Evolutionary conservation across 345 rosid genomes (phyloP), one percentile per base, ranked within the genome.

Genomic region (Viola odorata): DNA sequence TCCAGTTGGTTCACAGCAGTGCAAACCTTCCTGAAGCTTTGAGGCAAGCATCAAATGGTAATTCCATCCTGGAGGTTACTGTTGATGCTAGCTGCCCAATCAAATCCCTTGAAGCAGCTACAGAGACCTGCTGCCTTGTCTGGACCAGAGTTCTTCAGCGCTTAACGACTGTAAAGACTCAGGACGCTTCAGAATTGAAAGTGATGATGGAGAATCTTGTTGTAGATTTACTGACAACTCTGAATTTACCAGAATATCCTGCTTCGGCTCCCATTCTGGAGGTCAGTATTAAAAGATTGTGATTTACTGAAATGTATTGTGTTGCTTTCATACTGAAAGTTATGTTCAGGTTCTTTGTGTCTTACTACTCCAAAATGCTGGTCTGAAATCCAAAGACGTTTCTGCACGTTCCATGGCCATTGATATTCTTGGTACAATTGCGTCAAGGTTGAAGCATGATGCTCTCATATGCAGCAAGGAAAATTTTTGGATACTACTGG

Each of bases 81-180:
- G 66, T 77, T 81, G 99, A 94, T 81, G 82, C 75, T 77, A 74
- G 73, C 75, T 85, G 84, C 63, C 73, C 80, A 37, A 77, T 68
- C 51, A 86, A 85, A 74, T 83, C 91, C 76, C 85, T 86, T 66
- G 97, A 91, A 71, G 90, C 92, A 41, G 79, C 81, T 55, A 89
- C 90, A 57, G 99, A 91, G 67, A 86, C 96, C 16, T 88, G 95
- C 70, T 91, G 97, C 67, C 92, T 88, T 73, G 88, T 94, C 77
- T 94, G 99, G 99, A 85, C 92, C 37, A 90, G 96, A 64, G 86
- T 94, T 57, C 96, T 94, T 73, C 95, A 91, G 82, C 95, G 97
- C 53, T 80, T 88, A 54, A 69, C 97, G 36, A 72, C 86, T 70
- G 88, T 81, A 42, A 94, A 94, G 81, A 73, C 76, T 75, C 99